Percentiles rank a stretch among this genome's conserved stretches.
Evolutionary conservation across 257 asterid species (phyloP).

Genomic region (Apocynum venetum): DNA sequence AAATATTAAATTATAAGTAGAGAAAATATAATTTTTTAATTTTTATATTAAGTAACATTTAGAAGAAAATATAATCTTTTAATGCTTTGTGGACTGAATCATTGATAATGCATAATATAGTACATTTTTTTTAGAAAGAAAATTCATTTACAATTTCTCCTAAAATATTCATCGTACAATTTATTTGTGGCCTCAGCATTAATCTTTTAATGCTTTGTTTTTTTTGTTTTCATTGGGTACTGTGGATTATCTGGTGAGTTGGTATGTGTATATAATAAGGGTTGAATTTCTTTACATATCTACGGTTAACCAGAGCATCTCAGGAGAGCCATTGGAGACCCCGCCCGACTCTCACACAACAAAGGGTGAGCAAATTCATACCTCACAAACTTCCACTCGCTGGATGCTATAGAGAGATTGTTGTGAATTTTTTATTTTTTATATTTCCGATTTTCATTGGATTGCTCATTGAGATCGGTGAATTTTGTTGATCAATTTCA

Average conservation of each 20-base stretch:
- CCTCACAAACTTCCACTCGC: background rate
- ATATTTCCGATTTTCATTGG: background rate
- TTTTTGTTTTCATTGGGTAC: background rate
- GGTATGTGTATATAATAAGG: background rate
- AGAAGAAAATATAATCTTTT: no score
- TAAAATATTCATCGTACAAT: no score
- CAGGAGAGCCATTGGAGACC: background rate
- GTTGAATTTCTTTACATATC: background rate
- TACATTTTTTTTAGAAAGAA: no score
- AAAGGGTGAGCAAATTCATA: background rate
- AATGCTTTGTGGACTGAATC: no score
- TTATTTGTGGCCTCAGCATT: no score
- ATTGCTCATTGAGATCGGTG: constrained; percentile 8
- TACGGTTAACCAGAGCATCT: background rate
- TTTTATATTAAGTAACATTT: no score
- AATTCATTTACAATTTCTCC: no score
- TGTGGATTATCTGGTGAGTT: background rate
- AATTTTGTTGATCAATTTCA: constrained; percentile 18
- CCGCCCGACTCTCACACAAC: background rate
- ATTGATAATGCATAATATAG: no score
- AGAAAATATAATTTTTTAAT: no score
- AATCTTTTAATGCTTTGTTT: no score
- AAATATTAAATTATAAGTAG: no score
- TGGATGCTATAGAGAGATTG: background rate
- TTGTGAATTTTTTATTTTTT: no score